These are phyloP conservation scores for Phaseolus coccineus DNA, from an alignment of 331 rosid species.

Conservation along the genomic window DNA sequence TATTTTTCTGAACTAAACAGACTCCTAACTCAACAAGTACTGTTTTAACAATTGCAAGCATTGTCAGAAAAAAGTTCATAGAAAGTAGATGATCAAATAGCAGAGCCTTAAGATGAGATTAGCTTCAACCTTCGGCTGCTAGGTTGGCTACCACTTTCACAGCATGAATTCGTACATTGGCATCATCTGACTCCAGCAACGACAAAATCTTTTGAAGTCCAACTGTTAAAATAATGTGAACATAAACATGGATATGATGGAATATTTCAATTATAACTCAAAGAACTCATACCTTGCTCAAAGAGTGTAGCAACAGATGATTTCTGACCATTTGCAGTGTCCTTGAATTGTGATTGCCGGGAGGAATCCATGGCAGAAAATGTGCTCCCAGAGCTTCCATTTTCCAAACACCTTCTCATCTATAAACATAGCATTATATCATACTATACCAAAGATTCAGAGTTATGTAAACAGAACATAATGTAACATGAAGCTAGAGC, in stretches of 20 bases:
- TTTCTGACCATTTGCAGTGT: slow-evolving; percentile 65
- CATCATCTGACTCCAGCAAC: slow-evolving; percentile 94
- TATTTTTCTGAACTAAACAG: background rate
- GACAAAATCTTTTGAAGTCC: slow-evolving; percentile 93
- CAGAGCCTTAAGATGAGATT: slow-evolving; percentile 35
- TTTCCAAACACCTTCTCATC: slow-evolving; percentile 85
- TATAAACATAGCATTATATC: slow-evolving; percentile 44
- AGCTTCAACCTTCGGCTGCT: slow-evolving; percentile 89
- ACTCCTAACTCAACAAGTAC: background rate
- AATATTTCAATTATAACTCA: slow-evolving; percentile 38
- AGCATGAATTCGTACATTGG: slow-evolving; percentile 92
- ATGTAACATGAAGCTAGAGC: slow-evolving; percentile 29
- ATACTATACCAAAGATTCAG: slow-evolving; percentile 35
- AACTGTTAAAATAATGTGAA: slow-evolving; percentile 62
- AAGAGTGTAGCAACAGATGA: slow-evolving; percentile 78
- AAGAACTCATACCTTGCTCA: slow-evolving; percentile 75
- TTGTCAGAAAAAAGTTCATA: slow-evolving; percentile 10
- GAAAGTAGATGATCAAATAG: slow-evolving; percentile 34
- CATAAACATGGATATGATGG: slow-evolving; percentile 36
- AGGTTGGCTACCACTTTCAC: slow-evolving; percentile 98
- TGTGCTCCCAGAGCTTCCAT: slow-evolving; percentile 63
- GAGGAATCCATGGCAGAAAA: slow-evolving; percentile 70
- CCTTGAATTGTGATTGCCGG: slow-evolving; percentile 70
- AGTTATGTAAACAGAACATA: slow-evolving; percentile 22
- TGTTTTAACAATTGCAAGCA: background rate